Base-by-base conservation (phyloP, 345 rosid species). In the Salix viminalis region DNA sequence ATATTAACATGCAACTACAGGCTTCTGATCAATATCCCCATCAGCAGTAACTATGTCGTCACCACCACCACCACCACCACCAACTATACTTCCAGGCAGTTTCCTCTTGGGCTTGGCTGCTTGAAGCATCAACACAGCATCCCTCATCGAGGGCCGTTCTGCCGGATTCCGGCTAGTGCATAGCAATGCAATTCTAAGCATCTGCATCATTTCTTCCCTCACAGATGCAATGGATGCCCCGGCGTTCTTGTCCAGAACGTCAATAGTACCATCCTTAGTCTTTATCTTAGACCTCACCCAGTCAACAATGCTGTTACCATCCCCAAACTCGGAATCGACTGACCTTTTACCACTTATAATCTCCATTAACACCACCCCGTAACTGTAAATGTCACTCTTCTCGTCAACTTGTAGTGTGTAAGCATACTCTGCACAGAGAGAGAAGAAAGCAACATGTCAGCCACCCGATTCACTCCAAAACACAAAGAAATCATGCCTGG, bases 81-180 rank as follows among this genome's bases (percentile, higher is more conserved):
- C 42, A 21, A 80, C 79, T 16, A 67, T 58, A 77, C 79, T 81
- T 8, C 84, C 90, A 7, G 83, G 76, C 36, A 83, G 69, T 67
- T 96, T 96, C 86, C 99, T 84, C 84, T 91, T 88, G 4, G 99
- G 99, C 84, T 90, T 89, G 4, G 97, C 97, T 85, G 86, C 98
- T 79, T 94, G 95, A 48, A 96, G 88, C 93, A 96, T 94, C 85
- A 90, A 28, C 84, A 96, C 87, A 5, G 92, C 99, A 39, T 96
- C 98, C 86, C 99, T 91, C 99, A 96, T 96, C 0, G 97, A 88
- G 1, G 99, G 99, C 32, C 99, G 90, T 69, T 96, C 98, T 0
- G 87, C 90, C 19, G 98, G 99, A 76, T 88, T 94, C 32, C 87
- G 82, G 67, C 92, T 85, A 0, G 97, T 96, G 82, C 99, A 96